Base-by-base conservation (phyloP, 257 asterid species). In the Gardenia jasminoides region DNA sequence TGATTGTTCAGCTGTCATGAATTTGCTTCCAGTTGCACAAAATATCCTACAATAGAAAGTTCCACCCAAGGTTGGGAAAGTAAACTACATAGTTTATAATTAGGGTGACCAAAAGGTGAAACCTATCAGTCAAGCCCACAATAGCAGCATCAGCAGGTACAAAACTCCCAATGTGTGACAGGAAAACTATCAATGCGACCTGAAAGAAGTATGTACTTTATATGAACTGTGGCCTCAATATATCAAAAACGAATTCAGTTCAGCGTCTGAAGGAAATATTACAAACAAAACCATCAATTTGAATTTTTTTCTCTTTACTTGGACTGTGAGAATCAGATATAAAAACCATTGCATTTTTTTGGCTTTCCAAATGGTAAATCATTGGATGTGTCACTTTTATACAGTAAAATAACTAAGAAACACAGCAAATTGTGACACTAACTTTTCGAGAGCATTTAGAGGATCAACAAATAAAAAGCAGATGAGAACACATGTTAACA, bases 111-210 rank as follows among this genome's bases (percentile, higher is more conserved):
- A 70, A 79, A 82, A 76, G 56, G 50, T 75, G 67, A 24, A 31
- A 91, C 99, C 99, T 93, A 85, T 95, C 99, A 31, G 99, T 95
- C 88, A 95, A 84, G 74, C 98, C 99, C 88, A 95, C 98, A 54
- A 86, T 88, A 70, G 99, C 99, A 80, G 96, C 90, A 88, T 95
- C 99, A 70, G 99, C 99, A 61, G 99, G 98, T 80, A 95, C 97
- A 85, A 88, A 95, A 87, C 99, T 92, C 87, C 98, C 98, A 78
- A 95, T 84, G 80, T 93, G 99, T 65, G 99, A 91, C 83, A 95
- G 98, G 81, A 93, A 95, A 80, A 95, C 99, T 83, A 95, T 93
- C 88, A 95, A 83, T 3, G 99, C 99, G 24, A 93, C 99, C 99
- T 95, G 89, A 86, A 84, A 86, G 46, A 76, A 48, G 62, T 77